phyloP scores from a whole-genome alignment of 164 flowering plant species.

The Brasenia schreberi region DNA sequence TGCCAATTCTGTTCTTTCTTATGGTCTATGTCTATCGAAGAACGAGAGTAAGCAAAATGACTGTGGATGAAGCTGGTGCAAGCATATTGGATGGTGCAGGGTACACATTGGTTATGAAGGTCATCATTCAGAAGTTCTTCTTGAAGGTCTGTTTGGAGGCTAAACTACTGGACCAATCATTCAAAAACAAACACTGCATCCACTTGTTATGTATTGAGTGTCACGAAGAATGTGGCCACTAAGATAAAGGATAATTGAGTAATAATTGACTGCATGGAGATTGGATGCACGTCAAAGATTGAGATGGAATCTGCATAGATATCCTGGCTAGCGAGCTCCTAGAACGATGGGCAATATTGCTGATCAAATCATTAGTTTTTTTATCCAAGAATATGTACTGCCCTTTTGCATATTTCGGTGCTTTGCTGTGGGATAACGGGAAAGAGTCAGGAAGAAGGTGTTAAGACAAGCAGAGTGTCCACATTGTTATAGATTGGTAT shows the following conservation, averaged over 20 bases:
- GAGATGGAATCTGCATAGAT: conserved; percentile 11
- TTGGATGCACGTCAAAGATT: conserved; percentile 4
- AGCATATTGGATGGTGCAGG: neutral
- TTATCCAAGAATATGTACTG: conserved; percentile 8
- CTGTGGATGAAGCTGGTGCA: no score
- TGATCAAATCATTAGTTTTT: conserved; percentile 1
- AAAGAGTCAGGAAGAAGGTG: neutral
- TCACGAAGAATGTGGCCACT: neutral
- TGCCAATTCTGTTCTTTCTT: no score
- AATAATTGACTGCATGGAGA: conserved; percentile 10
- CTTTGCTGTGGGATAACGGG: conserved; percentile 7
- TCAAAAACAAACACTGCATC: neutral
- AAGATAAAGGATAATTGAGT: conserved; percentile 6
- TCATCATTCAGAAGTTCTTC: neutral
- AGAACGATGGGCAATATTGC: conserved; percentile 7
- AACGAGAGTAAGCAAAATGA: no score
- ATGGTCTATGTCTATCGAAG: no score
- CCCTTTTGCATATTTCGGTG: conserved; percentile 12
- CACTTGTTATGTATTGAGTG: conserved; percentile 1
- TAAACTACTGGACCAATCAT: neutral
- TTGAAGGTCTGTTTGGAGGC: conserved; percentile 3
- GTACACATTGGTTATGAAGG: neutral
- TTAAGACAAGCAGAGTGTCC: conserved; percentile 21
- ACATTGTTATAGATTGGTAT: conserved; percentile 26
- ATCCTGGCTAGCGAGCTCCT: conserved; percentile 3